Evolutionary conservation across 1,284 basidiomycete species (phyloP).

Genomic region (Malassezia yamatoensis): DNA sequence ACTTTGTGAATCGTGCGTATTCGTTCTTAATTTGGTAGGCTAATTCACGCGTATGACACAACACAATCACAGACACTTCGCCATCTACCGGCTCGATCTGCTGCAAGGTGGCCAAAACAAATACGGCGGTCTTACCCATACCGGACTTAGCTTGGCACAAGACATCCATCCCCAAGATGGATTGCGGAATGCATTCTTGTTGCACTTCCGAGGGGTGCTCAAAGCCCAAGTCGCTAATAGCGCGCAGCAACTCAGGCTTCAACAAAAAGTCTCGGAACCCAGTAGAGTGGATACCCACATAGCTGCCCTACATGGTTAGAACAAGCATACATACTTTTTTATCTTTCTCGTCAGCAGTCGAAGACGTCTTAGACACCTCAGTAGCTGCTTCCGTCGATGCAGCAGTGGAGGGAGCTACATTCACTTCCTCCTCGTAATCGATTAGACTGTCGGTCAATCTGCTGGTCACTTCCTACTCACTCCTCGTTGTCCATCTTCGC

Average conservation of each 20-base stretch:
- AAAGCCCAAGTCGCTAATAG: slow-evolving; percentile 97
- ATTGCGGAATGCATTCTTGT: slow-evolving; percentile 99
- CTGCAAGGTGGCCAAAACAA: slow-evolving; percentile 93
- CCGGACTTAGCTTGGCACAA: slow-evolving; percentile 99
- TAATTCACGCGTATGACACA: slow-evolving; percentile 97
- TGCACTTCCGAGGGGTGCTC: slow-evolving; percentile 99
- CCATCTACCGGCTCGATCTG: slow-evolving; percentile 97
- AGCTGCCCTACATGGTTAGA: slow-evolving; percentile 26
- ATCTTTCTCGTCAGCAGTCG: slow-evolving; percentile 35
- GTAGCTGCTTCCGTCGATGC: slow-evolving; percentile 32
- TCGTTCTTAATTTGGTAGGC: slow-evolving; percentile 99
- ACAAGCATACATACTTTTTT: slow-evolving; percentile 26
- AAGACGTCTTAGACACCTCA: slow-evolving; percentile 21
- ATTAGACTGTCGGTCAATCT: slow-evolving; percentile 32
- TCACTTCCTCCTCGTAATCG: slow-evolving; percentile 48
- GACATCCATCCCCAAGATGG: slow-evolving; percentile 98
- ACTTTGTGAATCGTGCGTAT: slow-evolving; percentile 97
- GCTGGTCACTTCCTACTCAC: slow-evolving; percentile 23
- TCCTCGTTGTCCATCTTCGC: slow-evolving; percentile 48
- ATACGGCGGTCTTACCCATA: slow-evolving; percentile 99
- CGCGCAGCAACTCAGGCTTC: slow-evolving; percentile 90
- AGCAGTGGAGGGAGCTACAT: slow-evolving; percentile 20
- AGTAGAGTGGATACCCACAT: slow-evolving; percentile 48
- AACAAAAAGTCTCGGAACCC: slow-evolving; percentile 69
- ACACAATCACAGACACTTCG: slow-evolving; percentile 90